A percentile compares a stretch with the other conserved stretches of the same genome.
These are phyloP conservation scores for Terana coerulea DNA, from an alignment of 768 basidiomycete species.

Conservation along the genomic window DNA sequence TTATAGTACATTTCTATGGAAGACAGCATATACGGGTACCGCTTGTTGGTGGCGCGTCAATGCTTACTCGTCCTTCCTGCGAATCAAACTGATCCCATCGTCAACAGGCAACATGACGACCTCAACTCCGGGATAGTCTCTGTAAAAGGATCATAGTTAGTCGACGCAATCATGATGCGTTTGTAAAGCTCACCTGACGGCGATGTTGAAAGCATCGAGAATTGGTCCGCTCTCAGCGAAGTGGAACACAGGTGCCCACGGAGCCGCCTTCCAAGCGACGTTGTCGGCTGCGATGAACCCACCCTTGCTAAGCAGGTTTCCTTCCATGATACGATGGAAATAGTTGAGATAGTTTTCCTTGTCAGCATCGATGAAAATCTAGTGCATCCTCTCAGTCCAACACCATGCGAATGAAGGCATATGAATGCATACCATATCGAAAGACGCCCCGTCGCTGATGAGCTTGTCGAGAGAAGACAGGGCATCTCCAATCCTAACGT, in stretches of 20 bases:
- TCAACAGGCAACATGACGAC: constrained; percentile 13
- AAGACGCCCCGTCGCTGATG: constrained; percentile 3
- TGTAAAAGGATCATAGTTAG: neutral
- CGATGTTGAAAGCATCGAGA: neutral
- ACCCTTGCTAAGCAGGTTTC: constrained; percentile 4
- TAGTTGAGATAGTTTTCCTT: constrained; percentile 10
- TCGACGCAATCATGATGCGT: neutral
- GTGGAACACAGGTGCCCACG: constrained; percentile 10
- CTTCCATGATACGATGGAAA: constrained; percentile 4
- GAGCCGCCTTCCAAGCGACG: constrained; percentile 11
- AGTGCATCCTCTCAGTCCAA: neutral
- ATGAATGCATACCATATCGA: constrained; percentile 9
- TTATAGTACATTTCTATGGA: too few relatives aligned
- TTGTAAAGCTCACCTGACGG: neutral
- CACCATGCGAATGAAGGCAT: neutral
- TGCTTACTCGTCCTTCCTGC: constrained; percentile 6
- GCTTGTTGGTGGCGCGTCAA: too few relatives aligned
- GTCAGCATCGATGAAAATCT: constrained; percentile 17
- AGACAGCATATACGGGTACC: too few relatives aligned
- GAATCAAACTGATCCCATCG: constrained; percentile 14
- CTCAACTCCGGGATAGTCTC: constrained; percentile 8
- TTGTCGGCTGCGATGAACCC: constrained; percentile 14
- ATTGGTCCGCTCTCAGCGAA: neutral
- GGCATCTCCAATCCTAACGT: constrained; percentile 14
- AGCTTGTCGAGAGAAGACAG: constrained; percentile 8